Base-by-base conservation (phyloP, 2,329 filamentous ascomycete genomes). In the Pestalotiopsis sp. region DNA sequence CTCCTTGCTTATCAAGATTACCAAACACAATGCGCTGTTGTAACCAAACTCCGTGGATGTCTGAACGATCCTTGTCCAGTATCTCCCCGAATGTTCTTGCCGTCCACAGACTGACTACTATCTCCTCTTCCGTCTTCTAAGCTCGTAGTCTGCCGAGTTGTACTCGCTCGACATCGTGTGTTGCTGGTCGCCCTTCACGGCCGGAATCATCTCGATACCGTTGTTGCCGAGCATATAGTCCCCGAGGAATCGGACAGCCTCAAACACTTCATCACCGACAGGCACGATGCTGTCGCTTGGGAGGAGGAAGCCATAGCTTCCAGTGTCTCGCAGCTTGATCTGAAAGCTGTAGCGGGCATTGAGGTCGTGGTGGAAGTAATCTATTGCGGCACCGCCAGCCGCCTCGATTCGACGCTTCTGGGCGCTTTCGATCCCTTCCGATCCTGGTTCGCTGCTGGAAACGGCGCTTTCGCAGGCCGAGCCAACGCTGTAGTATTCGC, bases 301-400 rank as follows among this genome's bases (percentile, higher is more conserved):
- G 3, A 98, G 83, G 62, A 99, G 83, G 78, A 98, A 99, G 0
- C 96, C 96, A 78, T 98, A 98, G 78, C 91, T 96, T 11, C 96
- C 96, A 0, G 93, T 96, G 78, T 99, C 96, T 63, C 96, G 87
- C 36, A 99, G 84, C 82, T 98, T 98, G 81, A 96, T 92, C 84
- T 98, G 96, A 79, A 97, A 98, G 69, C 94, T 93, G 78, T 93
- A 97, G 71, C 89, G 90, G 20, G 95, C 93, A 61, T 87, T 84
- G 70, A 98, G 81, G 75, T 97, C 92, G 74, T 97, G 93, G 78
- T 97, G 97, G 80, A 99, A 97, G 90, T 93, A 98, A 80, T 98
- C 96, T 57, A 98, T 89, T 1, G 93, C 93, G 63, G 93, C 95
- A 2, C 95, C 95, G 52, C 95, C 95, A 3, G 91, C 90, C 0